Conservation (phyloP, 1,139 yeast species). For the Pneumocystis jirovecii region DNA sequence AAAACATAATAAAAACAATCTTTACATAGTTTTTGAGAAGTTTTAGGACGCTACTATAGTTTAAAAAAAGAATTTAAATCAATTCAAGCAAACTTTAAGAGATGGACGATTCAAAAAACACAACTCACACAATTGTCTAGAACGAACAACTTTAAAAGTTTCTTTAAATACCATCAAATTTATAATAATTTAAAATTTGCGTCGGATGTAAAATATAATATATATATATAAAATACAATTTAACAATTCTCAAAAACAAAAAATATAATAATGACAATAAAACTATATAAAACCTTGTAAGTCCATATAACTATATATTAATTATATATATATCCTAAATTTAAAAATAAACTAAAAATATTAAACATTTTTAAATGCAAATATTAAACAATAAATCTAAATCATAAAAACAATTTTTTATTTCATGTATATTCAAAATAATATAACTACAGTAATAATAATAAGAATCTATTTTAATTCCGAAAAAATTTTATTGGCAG, state of each 20-base stretch:
- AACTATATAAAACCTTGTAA: background rate
- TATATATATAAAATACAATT: background rate
- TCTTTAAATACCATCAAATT: background rate
- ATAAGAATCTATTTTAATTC: background rate
- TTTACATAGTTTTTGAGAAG: conserved; percentile 80
- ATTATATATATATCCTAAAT: background rate
- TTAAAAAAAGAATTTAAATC: conserved; percentile 8
- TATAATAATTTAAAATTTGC: background rate
- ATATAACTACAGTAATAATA: background rate
- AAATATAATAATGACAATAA: background rate
- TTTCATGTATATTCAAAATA: background rate
- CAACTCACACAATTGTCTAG: conserved; percentile 5
- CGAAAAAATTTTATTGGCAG: background rate
- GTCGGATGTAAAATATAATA: background rate
- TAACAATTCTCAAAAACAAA: background rate
- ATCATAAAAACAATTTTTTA: background rate
- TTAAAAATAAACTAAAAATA: background rate
- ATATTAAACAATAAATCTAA: background rate
- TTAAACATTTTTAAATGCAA: background rate
- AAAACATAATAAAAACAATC: conserved; percentile 79
- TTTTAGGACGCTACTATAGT: conserved; percentile 69
- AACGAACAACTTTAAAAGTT: conserved; percentile 1
- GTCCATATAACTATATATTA: background rate
- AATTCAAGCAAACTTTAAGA: conserved; percentile 1
- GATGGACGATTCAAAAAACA: conserved; percentile 6